Evolutionary conservation across 2,329 filamentous ascomycete genomes (phyloP), one percentile per base, ranked within the genome.

Genomic region (Pseudogymnoascus sp.): DNA sequence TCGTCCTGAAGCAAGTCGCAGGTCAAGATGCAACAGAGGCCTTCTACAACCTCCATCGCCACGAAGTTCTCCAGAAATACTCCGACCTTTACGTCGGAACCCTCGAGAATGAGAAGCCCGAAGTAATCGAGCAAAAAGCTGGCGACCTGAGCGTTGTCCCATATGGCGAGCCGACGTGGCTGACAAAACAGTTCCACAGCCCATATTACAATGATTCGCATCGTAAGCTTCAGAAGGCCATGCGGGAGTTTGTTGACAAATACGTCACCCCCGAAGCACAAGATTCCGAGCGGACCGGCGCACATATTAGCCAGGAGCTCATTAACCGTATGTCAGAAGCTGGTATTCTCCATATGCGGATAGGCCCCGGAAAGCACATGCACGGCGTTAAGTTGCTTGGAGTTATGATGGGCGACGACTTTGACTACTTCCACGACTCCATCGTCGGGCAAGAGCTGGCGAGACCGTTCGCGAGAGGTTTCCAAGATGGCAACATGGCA

Each of bases 41-140:
- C 62, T 96, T 95, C 76, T 96, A 95, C 83, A 95, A 95, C 78
- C 85, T 96, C 60, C 92, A 96, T 77, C 82, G 91, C 27, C 90
- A 96, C 68, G 91, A 96, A 75, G 89, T 95, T n/a, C 82, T 96
- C 9, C 78, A 86, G 64, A 92, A 92, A 74, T 95, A 95, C 79
- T 77, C 81, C 55, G 80, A 83, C 69, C 82, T 96, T 15, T 87
- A 84, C 74, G 82, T 96, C 68, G 91, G 91, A 70, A 89, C 84
- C 12, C 74, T 96, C 71, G 78, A 85, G 67, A 88, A 85, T 74
- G 90, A 96, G 78, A 86, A 81, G 70, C 82, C 90, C 18, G 84
- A 91, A 71, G 84, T 94, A 68, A 80, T 92, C 65, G 84, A 85
- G 18, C 85, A 83, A 1, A 75, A 85, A 70, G 78, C 84, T 8